Evolutionary conservation across 1,284 basidiomycete species (phyloP), one percentile per base, ranked within the genome.

Genomic region (Malassezia vespertilionis): DNA sequence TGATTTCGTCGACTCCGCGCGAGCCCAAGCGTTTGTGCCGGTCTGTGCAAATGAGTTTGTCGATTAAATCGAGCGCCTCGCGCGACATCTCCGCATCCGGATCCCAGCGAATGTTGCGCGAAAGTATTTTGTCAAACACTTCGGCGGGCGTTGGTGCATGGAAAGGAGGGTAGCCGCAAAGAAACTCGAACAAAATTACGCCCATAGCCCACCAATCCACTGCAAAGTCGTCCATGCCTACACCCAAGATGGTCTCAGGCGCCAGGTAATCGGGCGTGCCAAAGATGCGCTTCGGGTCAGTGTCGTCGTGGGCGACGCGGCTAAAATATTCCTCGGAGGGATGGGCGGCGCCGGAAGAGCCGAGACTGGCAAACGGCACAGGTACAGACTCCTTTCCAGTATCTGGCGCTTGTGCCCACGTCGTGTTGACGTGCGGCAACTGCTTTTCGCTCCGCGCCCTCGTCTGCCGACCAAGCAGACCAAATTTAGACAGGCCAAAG

Each of bases 141-240:
- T 86, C 87, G 71, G 95, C 88, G 0, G 91, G 90, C 8, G 85
- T 85, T 52, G 93, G 87, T 37, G 86, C 91, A 63, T 97, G 89
- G 79, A 97, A 99, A 0, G 93, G 93, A 24, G 93, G 93, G 31
- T 89, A 80, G 3, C 93, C 90, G 61, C 91, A 97, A 27, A 97
- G 74, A 73, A 99, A 97, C 75, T 99, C 91, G 74, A 97, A 97
- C 22, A 89, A 84, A 63, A 99, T 93, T 35, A 96, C 89, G 53
- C 93, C 93, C 27, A 97, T 78, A 12, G 93, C 93, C 93, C 93
- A 99, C 89, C 93, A 99, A 75, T 99, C 93, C 53, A 96, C 93
- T 12, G 83, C 82, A 33, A 83, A 84, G 73, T 97, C 90, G 68
- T 97, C 91, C 43, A 87, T 87, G 40, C 89, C 84, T 56, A 96